Percentiles rank a stretch among this genome's conserved stretches.
Evolutionary conservation across 73 alveolate species (phyloP).

Genomic region (Paramecium sexaurelia): DNA sequence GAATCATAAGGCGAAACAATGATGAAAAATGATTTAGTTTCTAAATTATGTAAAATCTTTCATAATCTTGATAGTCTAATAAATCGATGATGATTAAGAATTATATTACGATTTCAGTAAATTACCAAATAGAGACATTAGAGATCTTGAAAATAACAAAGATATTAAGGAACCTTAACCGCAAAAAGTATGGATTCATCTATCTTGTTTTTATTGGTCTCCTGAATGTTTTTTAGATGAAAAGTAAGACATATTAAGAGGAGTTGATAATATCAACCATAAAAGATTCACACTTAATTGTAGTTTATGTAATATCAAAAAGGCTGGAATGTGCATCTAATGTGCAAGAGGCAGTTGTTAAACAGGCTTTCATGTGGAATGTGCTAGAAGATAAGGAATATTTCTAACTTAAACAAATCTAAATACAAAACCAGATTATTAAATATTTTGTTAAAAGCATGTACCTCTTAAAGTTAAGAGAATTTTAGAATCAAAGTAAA

Average conservation of each 20-base stretch:
- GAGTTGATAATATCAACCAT: conserved; percentile 49
- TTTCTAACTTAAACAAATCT: conserved; percentile 11
- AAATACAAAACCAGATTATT: conserved; percentile 44
- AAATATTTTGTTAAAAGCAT: conserved; percentile 49
- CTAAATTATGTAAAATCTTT: background rate
- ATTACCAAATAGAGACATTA: conserved; percentile 34
- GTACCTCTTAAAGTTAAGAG: conserved; percentile 61
- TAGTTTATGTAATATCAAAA: conserved; percentile 51
- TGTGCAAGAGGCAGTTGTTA: conserved; percentile 64
- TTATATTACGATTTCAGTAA: conserved; percentile 55
- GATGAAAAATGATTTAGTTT: background rate
- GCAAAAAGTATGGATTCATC: conserved; percentile 50
- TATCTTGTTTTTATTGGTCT: conserved; percentile 66
- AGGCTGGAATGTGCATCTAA: conserved; percentile 63
- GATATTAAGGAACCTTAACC: conserved; percentile 59
- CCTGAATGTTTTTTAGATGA: conserved; percentile 67
- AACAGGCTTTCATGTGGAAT: conserved; percentile 60
- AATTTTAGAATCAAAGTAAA: conserved; percentile 58
- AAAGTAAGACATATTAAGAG: conserved; percentile 31
- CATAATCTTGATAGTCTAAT: background rate
- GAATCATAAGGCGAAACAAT: conserved; percentile 46
- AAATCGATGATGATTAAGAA: conserved; percentile 43
- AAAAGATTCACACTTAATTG: conserved; percentile 57
- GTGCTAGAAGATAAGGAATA: conserved; percentile 67
- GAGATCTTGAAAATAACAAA: conserved; percentile 13